These are phyloP conservation scores for Cladosporium sp. DNA, from an alignment of 2,329 filamentous ascomycete species.

Conservation along the genomic window DNA sequence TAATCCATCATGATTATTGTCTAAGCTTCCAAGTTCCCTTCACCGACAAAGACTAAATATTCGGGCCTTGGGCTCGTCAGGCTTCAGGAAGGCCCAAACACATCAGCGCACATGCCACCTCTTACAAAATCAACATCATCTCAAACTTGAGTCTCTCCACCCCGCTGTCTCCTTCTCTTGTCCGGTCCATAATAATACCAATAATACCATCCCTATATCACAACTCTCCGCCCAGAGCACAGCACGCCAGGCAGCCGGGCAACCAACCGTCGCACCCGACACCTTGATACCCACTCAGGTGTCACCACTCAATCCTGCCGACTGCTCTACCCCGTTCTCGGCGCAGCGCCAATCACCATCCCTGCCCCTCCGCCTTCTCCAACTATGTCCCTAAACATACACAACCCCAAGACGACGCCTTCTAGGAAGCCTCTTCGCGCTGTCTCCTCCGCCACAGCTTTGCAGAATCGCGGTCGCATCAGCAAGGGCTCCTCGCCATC, in stretches of 20 bases:
- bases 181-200: background rate
- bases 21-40: no score
- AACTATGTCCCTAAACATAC: background rate
- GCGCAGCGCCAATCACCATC: background rate
- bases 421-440: conserved; percentile 25
- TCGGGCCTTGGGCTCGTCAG: no score
- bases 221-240: background rate
- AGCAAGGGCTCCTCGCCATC: conserved; percentile 41
- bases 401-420: conserved; percentile 37
- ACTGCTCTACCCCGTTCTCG: background rate
- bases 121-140: background rate
- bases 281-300: background rate
- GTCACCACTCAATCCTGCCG: background rate
- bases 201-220: no score
- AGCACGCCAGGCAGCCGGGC: background rate
- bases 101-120: background rate
- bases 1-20: no score
- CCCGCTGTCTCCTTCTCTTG: no score
- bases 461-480: conserved; percentile 31
- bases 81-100: background rate
- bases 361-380: background rate
- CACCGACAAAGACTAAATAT: no score
- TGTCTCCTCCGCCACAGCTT: conserved; percentile 9
- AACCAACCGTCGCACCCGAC: background rate
- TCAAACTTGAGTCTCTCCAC: no score